Conservation (phyloP, 306 rosid species). For the Neltuma alba region DNA sequence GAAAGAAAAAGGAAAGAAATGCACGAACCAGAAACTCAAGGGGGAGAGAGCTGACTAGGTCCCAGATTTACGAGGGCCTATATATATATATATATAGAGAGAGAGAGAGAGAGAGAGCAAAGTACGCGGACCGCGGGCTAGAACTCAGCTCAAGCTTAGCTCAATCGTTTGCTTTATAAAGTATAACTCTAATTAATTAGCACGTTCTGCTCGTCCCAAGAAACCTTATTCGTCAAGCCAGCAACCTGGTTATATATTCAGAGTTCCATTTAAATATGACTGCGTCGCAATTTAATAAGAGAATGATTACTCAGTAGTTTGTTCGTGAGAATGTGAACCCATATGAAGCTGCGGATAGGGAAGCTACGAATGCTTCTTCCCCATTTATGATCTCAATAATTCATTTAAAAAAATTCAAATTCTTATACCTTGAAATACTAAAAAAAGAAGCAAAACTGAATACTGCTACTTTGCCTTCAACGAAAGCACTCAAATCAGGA, state of each 20-base stretch:
- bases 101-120: too few relatives aligned
- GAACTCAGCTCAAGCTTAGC: not conserved
- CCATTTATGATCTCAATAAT: not conserved
- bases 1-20: not conserved
- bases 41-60: not conserved
- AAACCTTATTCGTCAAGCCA: not conserved
- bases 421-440: not conserved
- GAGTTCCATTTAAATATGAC: too few relatives aligned
- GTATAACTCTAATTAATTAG: not conserved
- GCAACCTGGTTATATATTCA: not conserved
- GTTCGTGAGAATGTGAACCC: slow-evolving; percentile 41
- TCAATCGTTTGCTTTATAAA: not conserved
- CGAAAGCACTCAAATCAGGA: not conserved
- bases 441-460: not conserved
- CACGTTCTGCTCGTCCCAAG: not conserved
- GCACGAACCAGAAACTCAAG: slow-evolving; percentile 27
- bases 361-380: not conserved
- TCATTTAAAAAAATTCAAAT: not conserved
- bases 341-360: slow-evolving; percentile 23
- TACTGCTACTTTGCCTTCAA: not conserved
- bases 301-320: slow-evolving; percentile 33
- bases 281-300: too few relatives aligned
- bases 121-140: not conserved
- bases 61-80: not conserved
- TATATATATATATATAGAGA: too few relatives aligned